Percentiles rank a stretch among this genome's conserved stretches.
phyloP scores from a whole-genome alignment of 1,284 basidiomycete genomes.

The Boletus albobrunnescens region DNA sequence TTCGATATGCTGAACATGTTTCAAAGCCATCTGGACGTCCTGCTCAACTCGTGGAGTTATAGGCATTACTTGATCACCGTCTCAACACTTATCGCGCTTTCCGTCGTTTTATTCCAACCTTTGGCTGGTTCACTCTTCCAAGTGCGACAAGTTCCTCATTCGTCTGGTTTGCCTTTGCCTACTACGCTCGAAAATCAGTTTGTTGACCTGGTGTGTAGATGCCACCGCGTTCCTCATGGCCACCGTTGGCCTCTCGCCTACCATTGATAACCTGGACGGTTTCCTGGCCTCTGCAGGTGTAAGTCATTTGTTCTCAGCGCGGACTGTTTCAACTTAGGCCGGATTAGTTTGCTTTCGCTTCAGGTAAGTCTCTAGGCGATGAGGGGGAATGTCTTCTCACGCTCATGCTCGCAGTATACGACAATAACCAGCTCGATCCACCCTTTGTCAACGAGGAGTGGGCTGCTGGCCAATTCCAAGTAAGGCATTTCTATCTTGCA shows the following conservation, averaged over 20 bases:
- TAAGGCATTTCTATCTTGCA: slow-evolving; percentile 20
- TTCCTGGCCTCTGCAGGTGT: slow-evolving; percentile 60
- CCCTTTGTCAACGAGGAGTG: slow-evolving; percentile 48
- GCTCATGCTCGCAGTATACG: slow-evolving; percentile 39
- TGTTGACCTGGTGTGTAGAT: slow-evolving; percentile 28
- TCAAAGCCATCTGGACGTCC: slow-evolving; percentile 34
- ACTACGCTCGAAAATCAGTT: not conserved
- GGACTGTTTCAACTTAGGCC: not conserved
- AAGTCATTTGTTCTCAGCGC: slow-evolving; percentile 18
- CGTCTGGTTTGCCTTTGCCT: slow-evolving; percentile 31
- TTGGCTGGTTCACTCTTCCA: slow-evolving; percentile 56
- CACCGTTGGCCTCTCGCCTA: slow-evolving; percentile 41
- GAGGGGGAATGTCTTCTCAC: slow-evolving; percentile 4
- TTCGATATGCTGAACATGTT: slow-evolving; percentile 8
- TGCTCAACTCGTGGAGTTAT: slow-evolving; percentile 42
- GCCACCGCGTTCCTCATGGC: slow-evolving; percentile 38
- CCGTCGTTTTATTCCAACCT: slow-evolving; percentile 48
- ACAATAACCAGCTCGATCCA: slow-evolving; percentile 47
- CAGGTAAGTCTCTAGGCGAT: slow-evolving; percentile 28
- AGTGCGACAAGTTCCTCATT: slow-evolving; percentile 39
- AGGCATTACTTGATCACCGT: slow-evolving; percentile 50
- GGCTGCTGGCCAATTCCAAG: slow-evolving; percentile 49
- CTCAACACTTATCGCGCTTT: slow-evolving; percentile 44
- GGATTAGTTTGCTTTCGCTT: slow-evolving; percentile 41
- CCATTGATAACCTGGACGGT: slow-evolving; percentile 42